Conservation (phyloP, 805 yeast genomes). For the Zygoascus tannicola region DNA sequence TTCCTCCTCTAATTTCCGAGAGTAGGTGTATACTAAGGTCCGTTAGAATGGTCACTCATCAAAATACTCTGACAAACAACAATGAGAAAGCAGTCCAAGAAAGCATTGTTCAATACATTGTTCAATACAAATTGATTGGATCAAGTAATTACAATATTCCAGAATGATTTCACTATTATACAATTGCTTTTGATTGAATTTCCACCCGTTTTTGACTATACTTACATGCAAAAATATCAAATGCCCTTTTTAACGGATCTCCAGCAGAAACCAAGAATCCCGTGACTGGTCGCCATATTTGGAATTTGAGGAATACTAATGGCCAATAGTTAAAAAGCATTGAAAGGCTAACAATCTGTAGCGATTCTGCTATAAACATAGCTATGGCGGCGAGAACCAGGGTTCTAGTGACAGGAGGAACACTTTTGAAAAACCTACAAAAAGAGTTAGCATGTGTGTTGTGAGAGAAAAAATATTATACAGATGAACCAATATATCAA, state of each 20-base stretch:
- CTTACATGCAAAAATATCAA: conserved; percentile 16
- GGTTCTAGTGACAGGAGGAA: conserved; percentile 20
- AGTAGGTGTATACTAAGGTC: conserved; percentile 16
- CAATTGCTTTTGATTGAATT: too few relatives aligned
- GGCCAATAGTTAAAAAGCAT: conserved; percentile 14
- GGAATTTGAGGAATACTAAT: conserved; percentile 7
- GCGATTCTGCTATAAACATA: conserved; percentile 9
- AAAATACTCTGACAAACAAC: too few relatives aligned
- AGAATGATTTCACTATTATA: not conserved
- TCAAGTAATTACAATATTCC: not conserved
- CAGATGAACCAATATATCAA: not conserved
- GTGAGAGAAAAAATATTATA: not conserved
- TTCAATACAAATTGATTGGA: not conserved
- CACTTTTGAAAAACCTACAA: conserved; percentile 11
- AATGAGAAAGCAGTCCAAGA: too few relatives aligned
- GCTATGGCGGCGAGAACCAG: conserved; percentile 10
- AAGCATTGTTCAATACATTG: not conserved
- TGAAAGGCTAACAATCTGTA: conserved; percentile 2
- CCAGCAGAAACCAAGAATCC: conserved; percentile 16
- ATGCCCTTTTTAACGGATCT: conserved; percentile 13
- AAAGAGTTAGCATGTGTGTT: not conserved
- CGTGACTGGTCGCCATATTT: conserved; percentile 21
- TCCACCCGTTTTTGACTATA: not conserved
- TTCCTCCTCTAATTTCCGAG: conserved; percentile 15
- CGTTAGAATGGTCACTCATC: too few relatives aligned